Base-by-base conservation (phyloP, 805 yeast species). In the Yamadazyma nakazawae region DNA sequence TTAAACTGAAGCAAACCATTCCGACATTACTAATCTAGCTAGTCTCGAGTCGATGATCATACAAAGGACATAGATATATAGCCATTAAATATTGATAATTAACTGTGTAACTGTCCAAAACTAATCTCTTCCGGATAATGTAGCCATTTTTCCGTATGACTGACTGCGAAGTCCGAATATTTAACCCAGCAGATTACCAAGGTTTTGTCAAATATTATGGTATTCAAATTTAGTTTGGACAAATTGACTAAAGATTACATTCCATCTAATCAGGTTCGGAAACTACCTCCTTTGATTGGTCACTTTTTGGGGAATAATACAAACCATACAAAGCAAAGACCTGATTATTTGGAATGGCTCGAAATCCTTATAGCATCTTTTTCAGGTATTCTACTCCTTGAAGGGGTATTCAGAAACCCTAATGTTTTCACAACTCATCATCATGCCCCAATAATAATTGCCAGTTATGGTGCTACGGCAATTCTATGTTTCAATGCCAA, bases 401-500 rank as follows among this genome's bases (percentile, higher is more conserved):
- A 74, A 55, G 81, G 74, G 0, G 66, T 79, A 0, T 79, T 78
- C 56, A 63, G 59, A 49, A 57, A 59, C 42, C 63, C 63, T 42
- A 64, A 68, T 0, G 74, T 67, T 0, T 77, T 78, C 52, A 55
- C 62, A 3, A 40, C 51, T 17, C 72, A 69, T 48, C 68, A 71
- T 54, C 66, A 72, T 56, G 74, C 78, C 0, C 82, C 82, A 2
- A 55, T 68, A 10, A 67, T 79, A n/a, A 64, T 79, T 34, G 83
- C 82, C 2, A 66, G 75, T 51, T 79, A 79, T 52, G 88, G 84
- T 0, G 89, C 89, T 0, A 67, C 82, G 2, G 84, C 86, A 1
- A 75, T 83, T 31, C 64, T 83, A 11, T 64, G 79, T 36, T 83
- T 76, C 61, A 82, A 82, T 56, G 75, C 79, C 1, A 63, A 67